Conservation (phyloP, 2,329 filamentous ascomycete species). For the Fragosphaeria purpurea region DNA sequence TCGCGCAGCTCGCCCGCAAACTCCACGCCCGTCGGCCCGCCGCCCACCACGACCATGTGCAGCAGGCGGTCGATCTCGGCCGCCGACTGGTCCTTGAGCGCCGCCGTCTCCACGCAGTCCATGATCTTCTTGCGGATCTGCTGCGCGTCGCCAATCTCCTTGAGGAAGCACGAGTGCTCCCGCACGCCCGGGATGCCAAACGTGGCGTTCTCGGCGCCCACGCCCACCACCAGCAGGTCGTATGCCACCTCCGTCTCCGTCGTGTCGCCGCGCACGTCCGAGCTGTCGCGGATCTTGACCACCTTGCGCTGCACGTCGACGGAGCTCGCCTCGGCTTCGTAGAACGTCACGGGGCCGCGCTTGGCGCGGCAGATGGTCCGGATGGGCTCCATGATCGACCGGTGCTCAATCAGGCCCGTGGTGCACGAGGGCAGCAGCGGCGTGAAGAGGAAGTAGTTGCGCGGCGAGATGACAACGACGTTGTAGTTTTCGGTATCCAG, state of each 20-base stretch:
- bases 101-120: conserved; percentile 98
- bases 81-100: conserved; percentile 87
- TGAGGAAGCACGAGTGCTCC: conserved; percentile 94
- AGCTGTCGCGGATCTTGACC: conserved; percentile 83
- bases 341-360: conserved; percentile 87
- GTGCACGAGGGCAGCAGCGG: conserved; percentile 95
- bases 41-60: conserved; percentile 94
- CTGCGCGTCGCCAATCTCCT: conserved; percentile 95
- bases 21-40: conserved; percentile 93
- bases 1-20: conserved; percentile 97
- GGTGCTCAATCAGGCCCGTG: conserved; percentile 94
- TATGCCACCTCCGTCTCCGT: conserved; percentile 84
- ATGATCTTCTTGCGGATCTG: conserved; percentile 97
- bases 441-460: conserved; percentile 99
- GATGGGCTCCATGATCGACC: conserved; percentile 98
- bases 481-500: conserved; percentile 99
- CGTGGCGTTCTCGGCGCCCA: conserved; percentile 95
- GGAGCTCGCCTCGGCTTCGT: conserved; percentile 94
- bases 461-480: conserved; percentile 91
- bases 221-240: conserved; percentile 95
- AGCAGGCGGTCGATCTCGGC: conserved; percentile 89
- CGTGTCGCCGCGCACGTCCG: conserved; percentile 77
- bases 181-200: conserved; percentile 94
- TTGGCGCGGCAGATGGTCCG: conserved; percentile 94
- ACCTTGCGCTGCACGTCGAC: conserved; percentile 88